Base-by-base conservation (phyloP, 768 basidiomycete genomes). In the Leccinum broughii region DNA sequence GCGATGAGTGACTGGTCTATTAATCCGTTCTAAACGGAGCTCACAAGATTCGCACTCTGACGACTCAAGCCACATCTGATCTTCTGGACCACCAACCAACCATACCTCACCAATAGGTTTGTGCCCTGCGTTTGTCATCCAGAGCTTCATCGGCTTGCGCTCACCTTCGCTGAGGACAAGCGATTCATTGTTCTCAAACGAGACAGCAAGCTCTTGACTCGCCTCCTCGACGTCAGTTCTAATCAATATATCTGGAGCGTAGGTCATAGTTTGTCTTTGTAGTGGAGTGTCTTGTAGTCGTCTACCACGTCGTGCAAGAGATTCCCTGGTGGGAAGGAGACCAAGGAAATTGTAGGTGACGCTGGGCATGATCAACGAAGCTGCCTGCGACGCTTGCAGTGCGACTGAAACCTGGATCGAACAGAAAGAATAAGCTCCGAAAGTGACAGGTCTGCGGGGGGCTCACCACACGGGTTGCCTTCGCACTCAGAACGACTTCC, bases 201-300 rank as follows among this genome's bases (percentile, higher is more conserved):
- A 80, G 41, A 81, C 83, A 14, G 79, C 71, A 11, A 98, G 76
- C 55, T 85, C 82, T 57, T 92, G 88, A 30, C 83, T 78, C 2
- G 86, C 81, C 44, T 86, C 81, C 51, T 85, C 83, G 11, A 97
- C 83, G 11, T 85, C 78, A 6, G 89, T 77, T 37, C 77, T 77
- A 64, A 92, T 79, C 34, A 82, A 66, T 7, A 82, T 71, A 69
- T 96, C 89, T 10, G 86, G 80, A 10, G 86, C 88, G 69, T 96
- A 95, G 2, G 84, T 83, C 11, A 85, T 84, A 30, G 71, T 79
- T 63, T 88, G 85, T 51, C 87, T 78, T 65, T 95, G 90, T 14
- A 82, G 76, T 32, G 82, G 80, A 3, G 93, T 94, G 56, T 86
- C 84, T 55, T 95, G 85, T 11, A 97, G 77, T 54, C 94, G 79